phyloP scores from a whole-genome alignment of 306 rosid species.

The Vicia faba region DNA sequence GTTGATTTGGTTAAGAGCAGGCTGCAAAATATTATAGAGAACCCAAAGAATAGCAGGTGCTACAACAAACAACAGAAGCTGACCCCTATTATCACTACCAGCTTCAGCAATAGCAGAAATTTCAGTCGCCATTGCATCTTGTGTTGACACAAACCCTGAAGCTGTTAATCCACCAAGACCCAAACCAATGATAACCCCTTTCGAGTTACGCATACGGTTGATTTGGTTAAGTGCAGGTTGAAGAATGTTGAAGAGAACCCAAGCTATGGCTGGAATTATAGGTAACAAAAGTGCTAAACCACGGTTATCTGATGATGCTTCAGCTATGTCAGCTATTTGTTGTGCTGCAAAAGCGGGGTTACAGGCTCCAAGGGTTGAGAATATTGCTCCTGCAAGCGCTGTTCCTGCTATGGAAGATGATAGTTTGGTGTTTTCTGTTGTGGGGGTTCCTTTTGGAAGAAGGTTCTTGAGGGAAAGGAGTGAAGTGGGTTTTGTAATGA shows the following conservation, averaged over 20 bases:
- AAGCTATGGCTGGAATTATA: constrained; percentile 73
- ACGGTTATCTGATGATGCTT: constrained; percentile 67
- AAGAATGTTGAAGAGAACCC: constrained; percentile 90
- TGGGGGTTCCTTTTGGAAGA: background rate
- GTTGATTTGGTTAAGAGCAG: constrained; percentile 89
- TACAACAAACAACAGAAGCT: constrained; percentile 73
- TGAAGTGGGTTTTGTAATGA: constrained; percentile 51
- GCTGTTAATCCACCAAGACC: constrained; percentile 68
- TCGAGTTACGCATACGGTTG: constrained; percentile 66
- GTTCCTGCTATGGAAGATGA: constrained; percentile 51
- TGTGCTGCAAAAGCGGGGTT: constrained; percentile 80
- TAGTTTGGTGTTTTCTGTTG: constrained; percentile 32
- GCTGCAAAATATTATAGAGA: constrained; percentile 79
- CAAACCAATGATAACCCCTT: constrained; percentile 57
- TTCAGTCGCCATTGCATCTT: constrained; percentile 63
- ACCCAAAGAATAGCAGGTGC: constrained; percentile 90
- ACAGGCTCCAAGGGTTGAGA: constrained; percentile 55
- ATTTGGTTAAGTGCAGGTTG: constrained; percentile 94
- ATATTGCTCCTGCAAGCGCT: constrained; percentile 82
- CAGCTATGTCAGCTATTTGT: constrained; percentile 76
- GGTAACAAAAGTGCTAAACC: constrained; percentile 79
- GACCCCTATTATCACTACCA: constrained; percentile 68
- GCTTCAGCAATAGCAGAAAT: constrained; percentile 56
- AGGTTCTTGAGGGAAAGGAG: constrained; percentile 21
- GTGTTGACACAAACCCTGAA: constrained; percentile 50